A percentile compares a stretch with the other conserved stretches of the same genome.
These are phyloP conservation scores for Candida oleophila DNA, from an alignment of 805 yeast genomes.

Conservation along the genomic window DNA sequence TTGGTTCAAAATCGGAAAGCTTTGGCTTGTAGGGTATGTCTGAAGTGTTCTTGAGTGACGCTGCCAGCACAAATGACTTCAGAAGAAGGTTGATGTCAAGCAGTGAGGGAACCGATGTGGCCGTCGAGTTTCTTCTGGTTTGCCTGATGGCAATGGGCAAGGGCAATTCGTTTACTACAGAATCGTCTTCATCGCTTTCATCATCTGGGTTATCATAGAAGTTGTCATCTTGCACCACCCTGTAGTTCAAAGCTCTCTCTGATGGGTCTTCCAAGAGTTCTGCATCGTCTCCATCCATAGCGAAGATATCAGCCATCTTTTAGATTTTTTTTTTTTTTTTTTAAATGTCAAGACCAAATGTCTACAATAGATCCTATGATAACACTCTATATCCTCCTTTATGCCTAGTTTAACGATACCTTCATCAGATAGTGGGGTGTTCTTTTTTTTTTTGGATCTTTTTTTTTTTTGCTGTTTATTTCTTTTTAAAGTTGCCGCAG, in stretches of 20 bases:
- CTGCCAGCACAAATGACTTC: conserved; percentile 22
- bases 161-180: conserved; percentile 16
- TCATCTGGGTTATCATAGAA: conserved; percentile 10
- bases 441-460: too few relatives aligned
- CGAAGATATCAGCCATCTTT: conserved; percentile 32
- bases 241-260: conserved; percentile 21
- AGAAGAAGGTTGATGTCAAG: conserved; percentile 23
- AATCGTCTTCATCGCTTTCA: conserved; percentile 8
- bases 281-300: conserved; percentile 33
- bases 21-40: conserved; percentile 20
- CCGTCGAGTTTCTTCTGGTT: conserved; percentile 18
- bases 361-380: too few relatives aligned
- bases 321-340: neutral
- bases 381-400: too few relatives aligned
- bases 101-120: conserved; percentile 34
- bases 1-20: conserved; percentile 39
- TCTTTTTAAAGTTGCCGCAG: neutral
- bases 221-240: conserved; percentile 17
- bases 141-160: conserved; percentile 17
- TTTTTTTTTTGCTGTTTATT: neutral
- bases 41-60: conserved; percentile 18
- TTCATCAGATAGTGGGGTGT: too few relatives aligned
- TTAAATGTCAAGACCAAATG: too few relatives aligned
- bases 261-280: conserved; percentile 9
- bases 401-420: too few relatives aligned